phyloP scores from a whole-genome alignment of 2,329 filamentous ascomycete species.

The Fusarium sacchari region DNA sequence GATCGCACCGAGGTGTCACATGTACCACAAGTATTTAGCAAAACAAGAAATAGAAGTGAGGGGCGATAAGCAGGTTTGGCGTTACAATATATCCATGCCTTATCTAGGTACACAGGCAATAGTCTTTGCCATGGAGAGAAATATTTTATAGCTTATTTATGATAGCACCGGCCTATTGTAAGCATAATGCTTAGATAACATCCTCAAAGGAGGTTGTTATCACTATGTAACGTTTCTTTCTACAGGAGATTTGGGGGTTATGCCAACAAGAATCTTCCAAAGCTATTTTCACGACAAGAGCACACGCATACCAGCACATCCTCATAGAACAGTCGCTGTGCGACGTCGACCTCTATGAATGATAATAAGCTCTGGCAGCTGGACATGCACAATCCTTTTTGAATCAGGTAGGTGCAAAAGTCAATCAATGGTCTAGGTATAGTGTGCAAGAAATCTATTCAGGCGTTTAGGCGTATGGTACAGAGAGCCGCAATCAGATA shows the following conservation, averaged over 20 bases:
- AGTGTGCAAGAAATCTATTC: conserved; percentile 45
- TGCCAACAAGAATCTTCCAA: not conserved
- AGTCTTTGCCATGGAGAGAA: not conserved
- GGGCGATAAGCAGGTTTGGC: not conserved
- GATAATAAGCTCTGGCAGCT: not conserved
- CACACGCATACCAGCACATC: not conserved
- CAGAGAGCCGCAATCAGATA: conserved; percentile 40
- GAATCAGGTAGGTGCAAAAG: not conserved
- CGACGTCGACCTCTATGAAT: not conserved
- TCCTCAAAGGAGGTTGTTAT: not conserved
- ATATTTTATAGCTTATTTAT: not conserved
- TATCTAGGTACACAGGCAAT: not conserved
- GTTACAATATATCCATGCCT: not conserved
- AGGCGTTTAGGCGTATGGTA: conserved; percentile 48
- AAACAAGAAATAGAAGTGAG: not conserved
- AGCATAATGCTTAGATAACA: not conserved
- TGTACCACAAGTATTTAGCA: not conserved
- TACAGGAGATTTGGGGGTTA: not conserved
- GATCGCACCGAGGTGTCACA: conserved; percentile 16
- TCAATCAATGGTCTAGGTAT: conserved; percentile 16
- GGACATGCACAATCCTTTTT: not conserved
- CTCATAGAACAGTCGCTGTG: not conserved
- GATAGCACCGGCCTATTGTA: not conserved
- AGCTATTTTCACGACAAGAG: not conserved
- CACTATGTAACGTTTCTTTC: not conserved